Conservation (phyloP, 2,329 filamentous ascomycete species). For the Epichloe baconii region DNA sequence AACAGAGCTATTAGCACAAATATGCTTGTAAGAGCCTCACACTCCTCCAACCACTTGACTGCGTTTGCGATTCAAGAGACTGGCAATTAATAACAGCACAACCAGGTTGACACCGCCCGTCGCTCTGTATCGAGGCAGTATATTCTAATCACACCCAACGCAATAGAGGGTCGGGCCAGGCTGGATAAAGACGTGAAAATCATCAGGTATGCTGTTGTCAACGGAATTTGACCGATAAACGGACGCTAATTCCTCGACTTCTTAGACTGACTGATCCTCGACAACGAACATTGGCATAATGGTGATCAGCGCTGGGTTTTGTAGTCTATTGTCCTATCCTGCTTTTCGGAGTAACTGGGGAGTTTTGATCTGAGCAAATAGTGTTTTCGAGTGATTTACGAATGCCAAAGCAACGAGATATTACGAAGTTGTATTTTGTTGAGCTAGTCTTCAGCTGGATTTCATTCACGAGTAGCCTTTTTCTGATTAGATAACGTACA, state of each 20-base stretch:
- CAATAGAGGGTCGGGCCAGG: slow-evolving; percentile 48
- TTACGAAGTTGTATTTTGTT: not conserved
- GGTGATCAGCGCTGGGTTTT: not conserved
- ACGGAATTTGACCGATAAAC: not conserved
- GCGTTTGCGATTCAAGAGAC: not conserved
- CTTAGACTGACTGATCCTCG: slow-evolving; percentile 45
- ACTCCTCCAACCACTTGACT: not conserved
- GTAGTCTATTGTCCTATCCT: not conserved
- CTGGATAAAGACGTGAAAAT: slow-evolving; percentile 62
- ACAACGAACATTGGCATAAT: slow-evolving; percentile 31
- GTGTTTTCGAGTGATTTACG: not conserved
- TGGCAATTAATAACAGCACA: slow-evolving; percentile 3
- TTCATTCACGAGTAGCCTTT: not conserved
- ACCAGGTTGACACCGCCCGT: slow-evolving; percentile 70
- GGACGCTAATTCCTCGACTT: not conserved
- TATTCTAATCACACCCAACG: slow-evolving; percentile 90
- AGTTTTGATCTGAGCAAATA: not conserved
- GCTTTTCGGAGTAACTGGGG: not conserved
- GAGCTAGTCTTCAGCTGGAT: not conserved
- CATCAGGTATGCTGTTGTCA: slow-evolving; percentile 42
- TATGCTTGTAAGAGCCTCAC: slow-evolving; percentile 58
- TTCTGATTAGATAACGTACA: not conserved
- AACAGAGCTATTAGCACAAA: slow-evolving; percentile 88
- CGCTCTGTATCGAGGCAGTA: slow-evolving; percentile 84
- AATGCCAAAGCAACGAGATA: not conserved